Evolutionary conservation across 2,329 filamentous ascomycete genomes (phyloP).

Genomic region (Neopestalotiopsis clavispora): DNA sequence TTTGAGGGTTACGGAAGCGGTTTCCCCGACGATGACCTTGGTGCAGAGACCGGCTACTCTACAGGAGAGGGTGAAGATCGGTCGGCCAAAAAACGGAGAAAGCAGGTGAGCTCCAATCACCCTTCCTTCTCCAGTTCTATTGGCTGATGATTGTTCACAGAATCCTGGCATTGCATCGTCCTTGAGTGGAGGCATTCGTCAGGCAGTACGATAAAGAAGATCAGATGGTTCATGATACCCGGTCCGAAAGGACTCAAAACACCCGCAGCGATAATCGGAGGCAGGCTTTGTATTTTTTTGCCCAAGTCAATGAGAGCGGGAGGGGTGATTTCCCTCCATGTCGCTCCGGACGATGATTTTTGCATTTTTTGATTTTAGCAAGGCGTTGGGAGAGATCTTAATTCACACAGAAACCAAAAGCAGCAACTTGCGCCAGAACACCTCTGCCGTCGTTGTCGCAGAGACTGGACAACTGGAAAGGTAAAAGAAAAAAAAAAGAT

Average conservation of each 20-base stretch:
- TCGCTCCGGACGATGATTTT: conserved; percentile 10
- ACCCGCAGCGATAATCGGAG: conserved; percentile 22
- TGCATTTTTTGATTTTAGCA: conserved; percentile 23
- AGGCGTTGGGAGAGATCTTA: conserved; percentile 22
- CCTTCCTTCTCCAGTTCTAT: conserved; percentile 34
- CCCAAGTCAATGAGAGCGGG: not conserved
- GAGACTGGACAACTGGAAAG: not conserved
- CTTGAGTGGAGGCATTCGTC: conserved; percentile 49
- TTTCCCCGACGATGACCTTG: conserved; percentile 69
- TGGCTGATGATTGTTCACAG: conserved; percentile 49
- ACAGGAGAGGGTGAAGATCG: conserved; percentile 73
- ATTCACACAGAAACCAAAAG: conserved; percentile 18
- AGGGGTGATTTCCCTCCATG: conserved; percentile 1
- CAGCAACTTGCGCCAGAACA: conserved; percentile 19
- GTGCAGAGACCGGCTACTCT: conserved; percentile 66
- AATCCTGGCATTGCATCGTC: conserved; percentile 49
- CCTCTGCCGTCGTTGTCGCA: not conserved
- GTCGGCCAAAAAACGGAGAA: conserved; percentile 62
- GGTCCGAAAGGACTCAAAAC: conserved; percentile 23
- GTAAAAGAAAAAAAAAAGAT: not conserved
- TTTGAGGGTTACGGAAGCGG: conserved; percentile 78
- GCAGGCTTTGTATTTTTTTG: conserved; percentile 26
- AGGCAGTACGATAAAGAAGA: conserved; percentile 62
- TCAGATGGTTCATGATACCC: conserved; percentile 46
- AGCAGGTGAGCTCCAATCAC: conserved; percentile 59